Evolutionary conservation across 2,329 filamentous ascomycete species (phyloP).

Genomic region (Teratosphaeriaceae sp.): DNA sequence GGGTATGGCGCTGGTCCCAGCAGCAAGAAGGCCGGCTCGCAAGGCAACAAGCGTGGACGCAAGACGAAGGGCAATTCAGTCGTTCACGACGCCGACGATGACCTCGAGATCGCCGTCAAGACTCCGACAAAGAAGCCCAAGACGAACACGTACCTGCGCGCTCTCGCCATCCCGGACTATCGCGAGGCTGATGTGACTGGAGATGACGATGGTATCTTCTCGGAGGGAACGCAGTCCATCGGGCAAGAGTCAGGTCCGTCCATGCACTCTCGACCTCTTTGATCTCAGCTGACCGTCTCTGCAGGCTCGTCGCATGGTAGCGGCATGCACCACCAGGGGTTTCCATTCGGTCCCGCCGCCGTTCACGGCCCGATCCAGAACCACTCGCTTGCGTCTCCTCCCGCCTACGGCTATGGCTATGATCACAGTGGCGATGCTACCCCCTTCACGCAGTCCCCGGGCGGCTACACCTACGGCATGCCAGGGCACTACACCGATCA

Average conservation of each 20-base stretch:
- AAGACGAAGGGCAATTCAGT: constrained; percentile 1
- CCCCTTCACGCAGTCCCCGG: background rate
- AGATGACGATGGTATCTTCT: background rate
- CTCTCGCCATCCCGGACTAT: constrained; percentile 3
- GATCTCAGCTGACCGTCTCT: background rate
- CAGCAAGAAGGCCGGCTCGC: background rate
- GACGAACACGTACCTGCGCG: constrained; percentile 3
- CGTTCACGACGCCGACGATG: constrained; percentile 1
- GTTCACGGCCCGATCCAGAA: background rate
- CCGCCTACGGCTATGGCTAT: background rate
- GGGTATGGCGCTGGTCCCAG: background rate
- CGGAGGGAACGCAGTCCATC: background rate
- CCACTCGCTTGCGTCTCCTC: background rate
- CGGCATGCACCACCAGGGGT: background rate
- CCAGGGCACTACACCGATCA: background rate
- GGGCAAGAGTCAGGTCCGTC: background rate
- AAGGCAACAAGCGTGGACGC: constrained; percentile 11
- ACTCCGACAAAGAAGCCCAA: constrained; percentile 10
- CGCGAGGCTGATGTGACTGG: constrained; percentile 3
- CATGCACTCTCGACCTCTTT: background rate
- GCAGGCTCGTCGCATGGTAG: constrained; percentile 3
- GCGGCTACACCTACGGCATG: background rate
- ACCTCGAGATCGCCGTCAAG: background rate
- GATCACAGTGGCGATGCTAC: background rate
- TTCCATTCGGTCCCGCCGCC: background rate